Base-by-base conservation (phyloP, 2,329 filamentous ascomycete genomes). In the Exophiala sideris region DNA sequence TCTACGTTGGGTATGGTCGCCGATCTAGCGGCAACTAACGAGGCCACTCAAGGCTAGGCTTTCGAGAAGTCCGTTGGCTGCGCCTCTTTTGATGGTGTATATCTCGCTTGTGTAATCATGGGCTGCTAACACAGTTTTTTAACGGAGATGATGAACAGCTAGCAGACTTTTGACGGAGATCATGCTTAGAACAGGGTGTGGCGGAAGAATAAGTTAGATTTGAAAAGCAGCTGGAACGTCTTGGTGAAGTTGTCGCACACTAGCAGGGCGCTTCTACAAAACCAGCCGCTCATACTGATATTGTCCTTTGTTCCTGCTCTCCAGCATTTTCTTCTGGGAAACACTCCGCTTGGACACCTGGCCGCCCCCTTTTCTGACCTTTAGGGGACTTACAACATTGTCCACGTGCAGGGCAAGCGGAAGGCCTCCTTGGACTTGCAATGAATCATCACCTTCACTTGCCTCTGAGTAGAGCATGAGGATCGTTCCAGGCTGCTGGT, bases 281-380 rank as follows among this genome's bases (percentile, higher is more conserved):
- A 58, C 56, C 60, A 66, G 57, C 71, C 84, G 83, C 74, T 96
- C 90, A 61, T 92, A 79, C 44, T 88, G 89, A 73, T 96, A 96
- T 62, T 86, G 83, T 52, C 87, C 88, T 58, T 91, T 86, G 68
- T 85, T 86, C 73, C 88, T 87, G 67, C 87, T 89, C 66, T 87
- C 83, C 69, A 95, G 73, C 70, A 88, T 83, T 14, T 88, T 89
- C 54, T 86, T 84, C 73, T 95, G 87, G 70, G 90, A 79, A 63
- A 75, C 77, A 63, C 79, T 90, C 62, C 89, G 82, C 68, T 81
- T 75, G 58, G 85, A 78, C 38, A 89, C 75, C 73, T 90, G 87
- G 14, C 89, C 89, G 76, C 62, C 85, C 76, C 62, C 88, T 74
- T 79, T 89, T 51, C 72, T 68, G 33, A 79, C 67, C 62, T 78